phyloP scores from a whole-genome alignment of 805 yeast genomes.

The Saturnispora dispora region DNA sequence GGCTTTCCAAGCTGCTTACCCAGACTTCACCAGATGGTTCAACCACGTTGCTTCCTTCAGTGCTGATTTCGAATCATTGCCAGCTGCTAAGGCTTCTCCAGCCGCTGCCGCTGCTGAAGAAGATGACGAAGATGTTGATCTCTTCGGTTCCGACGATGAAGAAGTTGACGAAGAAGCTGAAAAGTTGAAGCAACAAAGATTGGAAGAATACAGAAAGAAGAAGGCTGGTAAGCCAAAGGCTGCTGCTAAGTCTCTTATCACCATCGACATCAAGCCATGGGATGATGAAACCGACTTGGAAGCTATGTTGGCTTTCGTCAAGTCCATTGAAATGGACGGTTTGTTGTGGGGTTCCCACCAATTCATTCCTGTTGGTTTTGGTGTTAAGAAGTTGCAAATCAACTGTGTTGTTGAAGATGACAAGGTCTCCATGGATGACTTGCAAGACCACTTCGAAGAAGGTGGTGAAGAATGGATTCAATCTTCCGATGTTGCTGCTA shows the following conservation, averaged over 20 bases:
- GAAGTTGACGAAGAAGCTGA: constrained; percentile 96
- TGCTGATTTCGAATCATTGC: constrained; percentile 72
- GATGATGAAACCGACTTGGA: constrained; percentile 98
- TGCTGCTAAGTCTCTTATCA: constrained; percentile 96
- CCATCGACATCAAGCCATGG: constrained; percentile 99
- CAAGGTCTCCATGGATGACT: constrained; percentile 86
- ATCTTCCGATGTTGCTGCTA: constrained; percentile 97
- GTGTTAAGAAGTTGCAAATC: constrained; percentile 98
- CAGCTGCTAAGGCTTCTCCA: constrained; percentile 61
- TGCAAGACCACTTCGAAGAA: constrained; percentile 57
- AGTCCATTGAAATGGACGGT: constrained; percentile 83
- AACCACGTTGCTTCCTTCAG: constrained; percentile 94
- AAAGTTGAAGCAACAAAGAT: constrained; percentile 93
- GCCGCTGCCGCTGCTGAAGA: constrained; percentile 62
- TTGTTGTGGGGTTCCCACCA: constrained; percentile 97
- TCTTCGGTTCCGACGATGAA: constrained; percentile 91
- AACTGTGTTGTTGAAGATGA: constrained; percentile 97
- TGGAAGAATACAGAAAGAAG: constrained; percentile 95
- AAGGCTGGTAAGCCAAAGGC: constrained; percentile 98
- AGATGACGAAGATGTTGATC: constrained; percentile 87
- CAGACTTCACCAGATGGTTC: constrained; percentile 96
- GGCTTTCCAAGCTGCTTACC: constrained; percentile 87
- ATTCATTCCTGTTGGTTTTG: constrained; percentile 96
- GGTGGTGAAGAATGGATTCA: constrained; percentile 99
- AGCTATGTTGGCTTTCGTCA: constrained; percentile 77